phyloP scores from a whole-genome alignment of 2,329 filamentous ascomycete species.

The Sclerotinia sclerotiorum region DNA sequence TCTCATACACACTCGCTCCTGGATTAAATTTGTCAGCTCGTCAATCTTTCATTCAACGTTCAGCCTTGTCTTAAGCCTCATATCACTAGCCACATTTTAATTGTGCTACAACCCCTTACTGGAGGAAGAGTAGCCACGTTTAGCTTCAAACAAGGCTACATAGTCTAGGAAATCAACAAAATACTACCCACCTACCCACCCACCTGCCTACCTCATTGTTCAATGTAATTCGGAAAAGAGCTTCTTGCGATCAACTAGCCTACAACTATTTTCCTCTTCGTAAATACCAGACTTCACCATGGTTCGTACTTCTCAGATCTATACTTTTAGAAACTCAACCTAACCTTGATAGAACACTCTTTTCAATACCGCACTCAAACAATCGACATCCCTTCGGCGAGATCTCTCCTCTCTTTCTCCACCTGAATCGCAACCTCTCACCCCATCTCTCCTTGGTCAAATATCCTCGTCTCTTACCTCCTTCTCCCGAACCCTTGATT shows the following conservation, averaged over 20 bases:
- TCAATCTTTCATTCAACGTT: neutral
- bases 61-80: conserved; percentile 7
- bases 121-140: conserved; percentile 16
- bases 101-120: too few relatives aligned
- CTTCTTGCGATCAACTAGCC: neutral
- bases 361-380: conserved; percentile 83
- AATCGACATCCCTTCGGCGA: conserved; percentile 75
- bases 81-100: neutral
- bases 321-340: too few relatives aligned
- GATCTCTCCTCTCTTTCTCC: conserved; percentile 72
- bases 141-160: conserved; percentile 20
- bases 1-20: neutral
- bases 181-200: neutral
- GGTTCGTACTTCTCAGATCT: neutral
- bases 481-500: conserved; percentile 86
- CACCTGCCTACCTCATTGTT: too few relatives aligned
- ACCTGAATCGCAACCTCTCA: conserved; percentile 48
- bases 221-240: neutral
- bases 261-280: neutral
- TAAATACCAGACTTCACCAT: conserved; percentile 2
- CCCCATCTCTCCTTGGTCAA: conserved; percentile 67
- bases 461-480: conserved; percentile 75
- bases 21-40: too few relatives aligned
- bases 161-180: neutral
- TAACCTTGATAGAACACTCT: conserved; percentile 63